Evolutionary conservation across 495 filamentous ascomycete species (phyloP), one percentile per base, ranked within the genome.

Genomic region (Hypoxylon crocopeplum): DNA sequence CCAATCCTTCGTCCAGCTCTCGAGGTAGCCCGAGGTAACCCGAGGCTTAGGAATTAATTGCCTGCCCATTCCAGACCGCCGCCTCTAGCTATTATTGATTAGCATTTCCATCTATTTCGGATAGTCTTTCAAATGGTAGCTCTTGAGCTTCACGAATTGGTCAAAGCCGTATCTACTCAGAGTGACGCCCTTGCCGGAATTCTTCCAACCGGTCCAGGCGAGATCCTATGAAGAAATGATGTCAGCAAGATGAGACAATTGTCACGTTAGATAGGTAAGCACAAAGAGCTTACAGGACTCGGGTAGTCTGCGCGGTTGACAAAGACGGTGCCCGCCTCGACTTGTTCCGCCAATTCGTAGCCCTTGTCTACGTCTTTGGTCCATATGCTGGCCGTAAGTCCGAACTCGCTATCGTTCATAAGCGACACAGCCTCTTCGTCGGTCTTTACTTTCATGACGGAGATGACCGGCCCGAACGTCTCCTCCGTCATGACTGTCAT

Each of bases 201-300:
- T 88, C 78, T 98, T 98, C 93, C 93, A 97, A 4, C 94, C 94
- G 1, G 91, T 92, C 94, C 94, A 98, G 10, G 94, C 94, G 41
- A 98, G 88, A 73, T 98, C 94, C 88, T 95, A 69, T 38, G 44
- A 30, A 44, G 45, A 56, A 19, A 42, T 38, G 68, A 72, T 50
- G 66, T 56, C 21, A 46, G 60, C 25, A 24, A 8, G 11, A 10
- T 15, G 13, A 59, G 39, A 49, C 44, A 25, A 27, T 13, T 30
- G 32, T 20, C 72, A 66, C n/a, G 70, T 64, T 40, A 59, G 22
- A 30, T 47, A 5, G 5, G 25, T 5, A 17, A 52, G n/a, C 33
- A 48, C 17, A 34, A 25, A 67, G 45, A 38, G 81, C 91, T 79
- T 84, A 96, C 91, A 46, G 93, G 92, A 73, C 85, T 89, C 2